Conservation (phyloP, 495 filamentous ascomycete genomes). For the Venustampulla echinocandica region DNA sequence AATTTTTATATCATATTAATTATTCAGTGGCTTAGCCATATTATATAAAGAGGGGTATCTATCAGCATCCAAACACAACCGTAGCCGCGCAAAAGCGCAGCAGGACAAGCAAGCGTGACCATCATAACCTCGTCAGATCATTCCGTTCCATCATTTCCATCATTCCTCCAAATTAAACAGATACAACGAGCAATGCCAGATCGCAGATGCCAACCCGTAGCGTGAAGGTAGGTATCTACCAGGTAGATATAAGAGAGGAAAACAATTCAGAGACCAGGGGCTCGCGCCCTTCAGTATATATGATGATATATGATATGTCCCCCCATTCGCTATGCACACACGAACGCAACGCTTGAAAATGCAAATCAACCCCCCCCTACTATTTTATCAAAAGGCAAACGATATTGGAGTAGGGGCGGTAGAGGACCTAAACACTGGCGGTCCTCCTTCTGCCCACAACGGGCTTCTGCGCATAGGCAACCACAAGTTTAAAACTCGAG, state of each 20-base stretch:
- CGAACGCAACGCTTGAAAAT: background rate
- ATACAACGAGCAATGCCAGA: background rate
- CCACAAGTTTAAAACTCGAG: constrained; percentile 80
- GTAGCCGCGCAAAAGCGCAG: too few species aligned
- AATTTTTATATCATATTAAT: too few species aligned
- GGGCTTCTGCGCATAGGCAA: constrained; percentile 85
- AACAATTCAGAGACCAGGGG: background rate
- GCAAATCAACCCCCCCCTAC: background rate
- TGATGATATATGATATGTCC: background rate
- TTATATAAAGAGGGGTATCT: too few species aligned
- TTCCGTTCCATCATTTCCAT: too few species aligned
- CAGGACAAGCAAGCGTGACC: too few species aligned
- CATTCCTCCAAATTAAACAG: background rate
- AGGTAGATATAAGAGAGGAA: background rate
- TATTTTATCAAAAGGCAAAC: background rate
- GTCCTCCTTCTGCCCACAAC: constrained; percentile 47
- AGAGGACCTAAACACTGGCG: constrained; percentile 19
- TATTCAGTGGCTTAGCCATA: too few species aligned
- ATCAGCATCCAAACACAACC: too few species aligned
- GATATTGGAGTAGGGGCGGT: background rate
- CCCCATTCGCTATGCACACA: background rate
- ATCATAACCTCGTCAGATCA: too few species aligned
- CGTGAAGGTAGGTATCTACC: background rate
- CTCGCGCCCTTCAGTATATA: background rate
- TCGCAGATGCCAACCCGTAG: constrained; percentile 1